phyloP scores from a whole-genome alignment of 2,329 filamentous ascomycete species.

The Calycina herbarum region DNA sequence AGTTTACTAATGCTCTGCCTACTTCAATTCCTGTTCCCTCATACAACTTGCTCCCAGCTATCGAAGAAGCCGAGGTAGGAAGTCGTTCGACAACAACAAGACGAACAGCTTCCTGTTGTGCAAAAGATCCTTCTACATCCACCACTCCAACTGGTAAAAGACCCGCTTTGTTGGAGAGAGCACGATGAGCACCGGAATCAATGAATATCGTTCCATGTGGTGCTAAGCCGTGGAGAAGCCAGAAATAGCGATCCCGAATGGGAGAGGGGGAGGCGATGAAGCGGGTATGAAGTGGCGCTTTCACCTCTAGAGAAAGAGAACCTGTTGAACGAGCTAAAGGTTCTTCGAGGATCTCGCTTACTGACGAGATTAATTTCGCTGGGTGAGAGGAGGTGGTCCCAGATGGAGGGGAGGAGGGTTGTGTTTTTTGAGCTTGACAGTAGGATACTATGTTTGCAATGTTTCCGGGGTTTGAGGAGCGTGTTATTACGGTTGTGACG shows the following conservation, averaged over 20 bases:
- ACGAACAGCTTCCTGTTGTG: conserved; percentile 88
- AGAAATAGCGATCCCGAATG: conserved; percentile 93
- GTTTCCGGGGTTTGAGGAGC: conserved; percentile 90
- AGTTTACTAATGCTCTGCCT: conserved; percentile 88
- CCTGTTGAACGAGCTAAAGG: conserved; percentile 42
- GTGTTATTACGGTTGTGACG: conserved; percentile 93
- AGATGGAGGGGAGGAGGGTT: conserved; percentile 23
- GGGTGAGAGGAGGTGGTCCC: conserved; percentile 17
- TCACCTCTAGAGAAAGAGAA: conserved; percentile 41
- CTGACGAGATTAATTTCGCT: conserved; percentile 22
- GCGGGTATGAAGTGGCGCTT: conserved; percentile 80
- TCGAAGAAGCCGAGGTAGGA: conserved; percentile 9
- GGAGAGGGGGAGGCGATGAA: conserved; percentile 84
- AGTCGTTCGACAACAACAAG: conserved; percentile 73
- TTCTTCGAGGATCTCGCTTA: conserved; percentile 21
- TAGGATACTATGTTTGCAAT: conserved; percentile 84
- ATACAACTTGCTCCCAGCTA: conserved; percentile 45
- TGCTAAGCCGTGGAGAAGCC: conserved; percentile 88
- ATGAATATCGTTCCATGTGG: conserved; percentile 92
- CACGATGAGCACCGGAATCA: conserved; percentile 82
- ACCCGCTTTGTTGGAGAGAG: conserved; percentile 79
- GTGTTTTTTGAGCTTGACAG: conserved; percentile 60
- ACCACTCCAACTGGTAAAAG: conserved; percentile 89
- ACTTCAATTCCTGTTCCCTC: conserved; percentile 66
- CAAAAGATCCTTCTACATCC: conserved; percentile 83